These are phyloP conservation scores for Fomitopsis pulvina DNA, from an alignment of 768 basidiomycete species.

Conservation along the genomic window DNA sequence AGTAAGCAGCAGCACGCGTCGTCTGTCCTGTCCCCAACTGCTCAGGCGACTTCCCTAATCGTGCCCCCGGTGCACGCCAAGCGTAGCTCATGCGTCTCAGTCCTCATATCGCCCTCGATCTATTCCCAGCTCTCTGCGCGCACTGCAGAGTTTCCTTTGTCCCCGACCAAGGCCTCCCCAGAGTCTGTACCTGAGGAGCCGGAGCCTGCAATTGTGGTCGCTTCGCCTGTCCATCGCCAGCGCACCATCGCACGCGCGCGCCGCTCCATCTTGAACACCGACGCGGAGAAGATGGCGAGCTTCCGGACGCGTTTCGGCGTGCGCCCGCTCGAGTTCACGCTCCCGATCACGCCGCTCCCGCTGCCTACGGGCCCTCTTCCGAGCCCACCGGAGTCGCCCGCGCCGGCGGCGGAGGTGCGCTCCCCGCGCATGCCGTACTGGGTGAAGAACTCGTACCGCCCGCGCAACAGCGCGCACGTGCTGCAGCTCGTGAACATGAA, in stretches of 20 bases:
- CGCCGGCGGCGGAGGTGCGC: slow-evolving; percentile 9
- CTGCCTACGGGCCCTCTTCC: slow-evolving; percentile 9
- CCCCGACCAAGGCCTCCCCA: too few species aligned
- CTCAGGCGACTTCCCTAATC: background rate
- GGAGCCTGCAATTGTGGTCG: background rate
- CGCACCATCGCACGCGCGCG: slow-evolving; percentile 11
- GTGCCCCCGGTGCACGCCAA: background rate
- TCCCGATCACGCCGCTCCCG: slow-evolving; percentile 7
- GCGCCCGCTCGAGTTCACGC: slow-evolving; percentile 6
- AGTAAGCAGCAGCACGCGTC: background rate
- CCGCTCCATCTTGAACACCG: slow-evolving; percentile 11
- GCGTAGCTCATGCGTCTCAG: background rate
- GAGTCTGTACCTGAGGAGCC: background rate
- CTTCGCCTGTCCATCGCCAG: slow-evolving; percentile 9
- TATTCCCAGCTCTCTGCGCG: slow-evolving; percentile 1
- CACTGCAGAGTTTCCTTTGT: background rate
- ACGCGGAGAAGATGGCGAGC: slow-evolving; percentile 15
- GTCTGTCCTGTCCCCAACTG: background rate
- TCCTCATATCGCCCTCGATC: slow-evolving; percentile 2
- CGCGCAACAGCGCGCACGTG: background rate
- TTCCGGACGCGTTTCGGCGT: slow-evolving; percentile 13
- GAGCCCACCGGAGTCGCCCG: slow-evolving; percentile 9
- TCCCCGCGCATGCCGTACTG: slow-evolving; percentile 21
- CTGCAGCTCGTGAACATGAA: background rate
- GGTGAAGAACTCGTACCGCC: slow-evolving; percentile 16